Percentiles rank a stretch among this genome's conserved stretches.
Evolutionary conservation across 2,329 filamentous ascomycete genomes (phyloP).

Genomic region (Juglanconis juglandina): DNA sequence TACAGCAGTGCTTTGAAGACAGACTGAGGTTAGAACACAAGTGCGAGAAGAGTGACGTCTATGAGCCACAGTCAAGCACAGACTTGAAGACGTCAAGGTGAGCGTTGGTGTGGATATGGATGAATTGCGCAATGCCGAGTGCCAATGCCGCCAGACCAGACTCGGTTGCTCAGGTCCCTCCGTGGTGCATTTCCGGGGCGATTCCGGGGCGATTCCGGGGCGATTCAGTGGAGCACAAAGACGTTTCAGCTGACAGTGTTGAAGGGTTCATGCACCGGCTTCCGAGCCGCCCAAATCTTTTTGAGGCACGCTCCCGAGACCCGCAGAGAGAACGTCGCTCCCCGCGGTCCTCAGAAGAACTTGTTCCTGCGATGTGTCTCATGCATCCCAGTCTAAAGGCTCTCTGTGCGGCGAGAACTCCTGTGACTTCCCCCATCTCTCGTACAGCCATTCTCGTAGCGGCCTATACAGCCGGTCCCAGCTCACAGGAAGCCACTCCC

Average conservation of each 20-base stretch:
- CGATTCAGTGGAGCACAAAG: too few relatives aligned
- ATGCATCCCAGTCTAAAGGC: neutral
- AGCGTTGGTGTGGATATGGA: neutral
- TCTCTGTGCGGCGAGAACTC: neutral
- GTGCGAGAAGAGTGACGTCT: too few relatives aligned
- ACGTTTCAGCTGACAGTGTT: neutral
- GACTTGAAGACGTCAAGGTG: neutral
- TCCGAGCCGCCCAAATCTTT: too few relatives aligned
- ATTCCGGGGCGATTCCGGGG: too few relatives aligned
- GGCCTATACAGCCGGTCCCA: neutral
- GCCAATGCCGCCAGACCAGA: conserved; percentile 5
- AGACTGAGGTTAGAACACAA: too few relatives aligned
- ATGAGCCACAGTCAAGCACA: too few relatives aligned
- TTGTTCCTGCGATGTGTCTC: neutral
- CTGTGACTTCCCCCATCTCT: neutral
- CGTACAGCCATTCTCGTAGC: neutral
- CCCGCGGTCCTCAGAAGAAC: neutral
- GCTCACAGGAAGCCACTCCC: neutral
- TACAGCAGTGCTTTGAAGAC: too few relatives aligned
- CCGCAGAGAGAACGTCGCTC: too few relatives aligned
- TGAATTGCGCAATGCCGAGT: conserved; percentile 4
- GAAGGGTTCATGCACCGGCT: neutral
- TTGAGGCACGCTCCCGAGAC: too few relatives aligned
- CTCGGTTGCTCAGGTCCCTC: too few relatives aligned
- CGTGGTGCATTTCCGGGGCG: too few relatives aligned